Evolutionary conservation across 2,329 filamentous ascomycete genomes (phyloP), one percentile per base, ranked within the genome.

Genomic region (Keithomyces neogunnii): DNA sequence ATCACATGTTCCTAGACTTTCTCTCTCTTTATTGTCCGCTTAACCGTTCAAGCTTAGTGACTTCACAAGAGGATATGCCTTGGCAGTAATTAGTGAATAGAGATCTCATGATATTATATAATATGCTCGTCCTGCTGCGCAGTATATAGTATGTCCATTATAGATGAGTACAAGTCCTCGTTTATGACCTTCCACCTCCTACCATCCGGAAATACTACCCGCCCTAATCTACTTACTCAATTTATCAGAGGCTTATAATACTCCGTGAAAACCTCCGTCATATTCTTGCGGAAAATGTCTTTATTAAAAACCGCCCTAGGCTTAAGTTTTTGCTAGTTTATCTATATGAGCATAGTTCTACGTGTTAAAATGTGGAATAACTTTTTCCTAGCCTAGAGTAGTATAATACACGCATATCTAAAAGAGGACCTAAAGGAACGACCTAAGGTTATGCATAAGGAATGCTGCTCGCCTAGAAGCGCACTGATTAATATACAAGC

Each of bases 371-470:
- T 51, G 1, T 13, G 45, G 4, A 45, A 65, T 53, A 36, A 57
- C 58, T n/a, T 5, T 35, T 10, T 10, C 33, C 33, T 35, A 10
- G 19, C 19, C 19, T 35, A 10, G 10, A 6, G 5, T 10, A 10
- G 6, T 35, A 10, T 35, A 35, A 10, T 35, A 0, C 73, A 19
- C 19, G 19, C 19, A 19, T 19, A 19, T 19, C 19, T 19, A 19
- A 19, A 19, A 19, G 19, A 19, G 57, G 3, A 74, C 67, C 71
- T 62, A 74, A 58, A 73, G 75, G 53, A 75, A 73, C 3, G 67
- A 76, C 55, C 75, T 68, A 6, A 73, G 63, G 53, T 75, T 66
- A 55, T 76, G 66, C 62, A 74, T 73, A 35, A 72, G 2, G 63
- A 71, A 57, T 75, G 66, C 42, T 66, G 53, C 56, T 73, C 63